phyloP scores from a whole-genome alignment of 148 eudicot species.

The Dysphania ambrosioides region DNA sequence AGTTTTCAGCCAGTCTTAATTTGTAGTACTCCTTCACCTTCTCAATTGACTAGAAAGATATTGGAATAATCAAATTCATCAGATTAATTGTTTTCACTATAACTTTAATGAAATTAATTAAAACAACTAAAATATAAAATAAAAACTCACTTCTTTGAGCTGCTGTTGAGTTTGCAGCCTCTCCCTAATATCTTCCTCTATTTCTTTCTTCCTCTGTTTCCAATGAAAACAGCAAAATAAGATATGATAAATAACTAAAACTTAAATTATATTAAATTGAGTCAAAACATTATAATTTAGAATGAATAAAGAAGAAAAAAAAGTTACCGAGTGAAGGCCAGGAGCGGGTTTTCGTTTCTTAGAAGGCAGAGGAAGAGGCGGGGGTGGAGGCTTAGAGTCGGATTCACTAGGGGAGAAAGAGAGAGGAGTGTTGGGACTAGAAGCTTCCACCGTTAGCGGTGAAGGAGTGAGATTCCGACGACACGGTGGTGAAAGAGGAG shows the following conservation, averaged over 20 bases:
- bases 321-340: background rate
- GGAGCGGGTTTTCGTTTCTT: background rate
- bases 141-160: slow-evolving; percentile 14
- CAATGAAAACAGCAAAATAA: background rate
- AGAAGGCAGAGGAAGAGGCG: background rate
- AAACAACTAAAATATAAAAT: background rate
- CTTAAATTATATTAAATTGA: background rate
- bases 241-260: background rate
- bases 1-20: background rate
- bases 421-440: slow-evolving; percentile 18
- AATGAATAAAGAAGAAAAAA: background rate
- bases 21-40: slow-evolving; percentile 5
- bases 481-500: background rate
- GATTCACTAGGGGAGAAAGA: slow-evolving; percentile 5
- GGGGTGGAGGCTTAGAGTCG: background rate
- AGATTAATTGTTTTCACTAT: too few relatives aligned
- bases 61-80: background rate
- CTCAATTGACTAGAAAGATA: slow-evolving; percentile 1
- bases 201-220: slow-evolving; percentile 7
- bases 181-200: background rate
- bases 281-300: too few relatives aligned
- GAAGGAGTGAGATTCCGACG: background rate
- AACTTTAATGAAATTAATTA: too few relatives aligned
- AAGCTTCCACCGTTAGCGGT: background rate
- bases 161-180: background rate